Evolutionary conservation across 148 eudicot genomes (phyloP).

Genomic region (Simmondsia chinensis): DNA sequence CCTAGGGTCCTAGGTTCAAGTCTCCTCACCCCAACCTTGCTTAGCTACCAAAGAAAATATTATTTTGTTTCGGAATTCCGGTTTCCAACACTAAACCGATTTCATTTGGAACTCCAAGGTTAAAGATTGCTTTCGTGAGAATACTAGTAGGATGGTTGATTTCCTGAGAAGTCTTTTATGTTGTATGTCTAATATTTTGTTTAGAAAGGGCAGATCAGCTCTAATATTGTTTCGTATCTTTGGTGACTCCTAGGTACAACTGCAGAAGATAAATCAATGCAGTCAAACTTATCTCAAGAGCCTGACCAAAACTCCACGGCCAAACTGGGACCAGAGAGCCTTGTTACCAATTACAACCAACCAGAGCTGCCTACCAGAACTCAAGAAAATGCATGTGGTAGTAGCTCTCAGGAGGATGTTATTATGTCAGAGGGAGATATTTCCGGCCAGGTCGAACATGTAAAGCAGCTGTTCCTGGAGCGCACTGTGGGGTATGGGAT

Average conservation of each 20-base stretch:
- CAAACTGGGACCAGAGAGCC: slow-evolving; percentile 18
- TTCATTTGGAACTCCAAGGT: too few species aligned
- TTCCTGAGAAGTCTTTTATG: too few species aligned
- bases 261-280: slow-evolving; percentile 39
- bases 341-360: slow-evolving; percentile 17
- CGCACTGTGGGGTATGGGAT: slow-evolving; percentile 53
- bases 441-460: slow-evolving; percentile 33
- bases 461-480: slow-evolving; percentile 53
- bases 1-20: too few species aligned
- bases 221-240: too few species aligned
- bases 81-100: too few species aligned
- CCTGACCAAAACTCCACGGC: slow-evolving; percentile 23
- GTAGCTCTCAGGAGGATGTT: slow-evolving; percentile 31
- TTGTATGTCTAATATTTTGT: too few species aligned
- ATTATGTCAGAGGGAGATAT: slow-evolving; percentile 49
- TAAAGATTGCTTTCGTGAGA: too few species aligned
- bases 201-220: too few species aligned
- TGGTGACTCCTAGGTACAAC: neutral
- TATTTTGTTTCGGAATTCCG: too few species aligned
- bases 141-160: too few species aligned
- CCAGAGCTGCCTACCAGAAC: slow-evolving; percentile 12
- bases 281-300: slow-evolving; percentile 33
- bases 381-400: slow-evolving; percentile 13
- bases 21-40: too few species aligned
- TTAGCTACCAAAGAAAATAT: too few species aligned